Evolutionary conservation across 257 asterid genomes (phyloP).

Genomic region (Penstemon newberryi): DNA sequence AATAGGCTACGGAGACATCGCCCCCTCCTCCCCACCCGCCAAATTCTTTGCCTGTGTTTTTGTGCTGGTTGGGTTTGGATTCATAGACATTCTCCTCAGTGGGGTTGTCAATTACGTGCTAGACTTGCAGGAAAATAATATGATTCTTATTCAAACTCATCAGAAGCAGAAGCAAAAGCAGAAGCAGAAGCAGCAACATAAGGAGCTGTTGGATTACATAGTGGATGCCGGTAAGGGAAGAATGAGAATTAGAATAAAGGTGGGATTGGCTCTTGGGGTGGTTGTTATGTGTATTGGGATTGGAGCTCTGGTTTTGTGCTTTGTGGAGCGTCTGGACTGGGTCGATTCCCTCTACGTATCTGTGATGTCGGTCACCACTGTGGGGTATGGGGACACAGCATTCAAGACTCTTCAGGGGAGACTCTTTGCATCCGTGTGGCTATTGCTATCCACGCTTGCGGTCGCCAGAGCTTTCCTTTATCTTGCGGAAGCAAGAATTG

Average conservation of each 20-base stretch:
- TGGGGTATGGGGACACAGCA: constrained; percentile 61
- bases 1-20: constrained; percentile 61
- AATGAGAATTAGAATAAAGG: constrained; percentile 57
- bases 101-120: constrained; percentile 52
- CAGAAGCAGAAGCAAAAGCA: background rate
- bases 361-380: constrained; percentile 63
- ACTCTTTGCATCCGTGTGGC: constrained; percentile 52
- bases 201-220: constrained; percentile 24
- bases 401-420: constrained; percentile 46
- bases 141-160: constrained; percentile 32
- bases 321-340: constrained; percentile 40
- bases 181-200: too few relatives aligned
- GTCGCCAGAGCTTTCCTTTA: constrained; percentile 58
- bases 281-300: constrained; percentile 47
- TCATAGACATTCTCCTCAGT: constrained; percentile 47
- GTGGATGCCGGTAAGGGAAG: constrained; percentile 63
- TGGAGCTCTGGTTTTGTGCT: constrained; percentile 37
- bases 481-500: constrained; percentile 53
- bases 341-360: constrained; percentile 48
- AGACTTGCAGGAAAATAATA: constrained; percentile 49
- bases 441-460: constrained; percentile 49
- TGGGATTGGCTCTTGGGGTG: constrained; percentile 45
- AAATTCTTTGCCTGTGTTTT: constrained; percentile 53
- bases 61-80: constrained; percentile 57
- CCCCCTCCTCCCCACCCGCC: constrained; percentile 45